Conservation (phyloP, 345 rosid species). For the Linum tenue region DNA sequence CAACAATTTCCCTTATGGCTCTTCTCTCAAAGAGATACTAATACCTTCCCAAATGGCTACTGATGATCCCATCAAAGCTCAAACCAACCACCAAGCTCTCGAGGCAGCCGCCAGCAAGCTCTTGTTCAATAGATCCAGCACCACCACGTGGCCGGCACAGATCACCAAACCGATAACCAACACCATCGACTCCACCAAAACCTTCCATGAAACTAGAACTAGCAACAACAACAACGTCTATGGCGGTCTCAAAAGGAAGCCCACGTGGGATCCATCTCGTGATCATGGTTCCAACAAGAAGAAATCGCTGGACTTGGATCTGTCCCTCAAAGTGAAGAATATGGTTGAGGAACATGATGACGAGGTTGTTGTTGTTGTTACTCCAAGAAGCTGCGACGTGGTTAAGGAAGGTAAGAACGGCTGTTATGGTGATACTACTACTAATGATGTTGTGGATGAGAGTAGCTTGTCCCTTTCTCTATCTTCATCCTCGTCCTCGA, state of each 20-base stretch:
- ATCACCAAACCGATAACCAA: not conserved
- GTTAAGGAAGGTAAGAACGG: constrained; percentile 8
- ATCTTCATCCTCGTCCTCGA: constrained; percentile 42
- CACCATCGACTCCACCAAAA: not conserved
- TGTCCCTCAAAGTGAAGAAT: constrained; percentile 41
- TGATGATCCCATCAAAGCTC: not conserved
- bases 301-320: constrained; percentile 45
- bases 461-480: constrained; percentile 58
- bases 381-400: constrained; percentile 12
- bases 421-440: not conserved
- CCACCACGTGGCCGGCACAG: too few relatives aligned
- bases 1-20: not conserved
- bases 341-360: constrained; percentile 15
- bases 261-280: not conserved
- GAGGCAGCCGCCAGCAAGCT: not conserved
- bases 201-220: not conserved
- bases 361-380: not conserved
- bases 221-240: not conserved
- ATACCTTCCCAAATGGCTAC: not conserved
- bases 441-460: constrained; percentile 15
- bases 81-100: not conserved
- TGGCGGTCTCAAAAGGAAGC: constrained; percentile 34
- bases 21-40: too few relatives aligned
- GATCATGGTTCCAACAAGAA: constrained; percentile 7
- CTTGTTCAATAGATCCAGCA: too few relatives aligned